A percentile compares a stretch with the other conserved stretches of the same genome.
Evolutionary conservation across 1,139 yeast genomes (phyloP).

Genomic region (Arxiozyma bovina): DNA sequence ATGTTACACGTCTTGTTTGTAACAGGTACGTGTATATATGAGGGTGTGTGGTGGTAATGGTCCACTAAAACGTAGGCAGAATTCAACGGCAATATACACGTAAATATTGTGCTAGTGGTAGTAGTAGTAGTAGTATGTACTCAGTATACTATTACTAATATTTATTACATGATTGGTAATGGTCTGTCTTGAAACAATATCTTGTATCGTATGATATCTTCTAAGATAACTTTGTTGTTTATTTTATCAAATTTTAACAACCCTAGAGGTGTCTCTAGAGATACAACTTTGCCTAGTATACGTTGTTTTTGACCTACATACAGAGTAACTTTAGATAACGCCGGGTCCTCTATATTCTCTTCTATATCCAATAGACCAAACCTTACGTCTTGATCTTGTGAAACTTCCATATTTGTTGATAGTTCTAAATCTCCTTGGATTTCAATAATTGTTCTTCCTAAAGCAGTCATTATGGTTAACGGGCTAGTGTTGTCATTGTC

Average conservation of each 20-base stretch:
- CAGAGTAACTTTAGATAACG: constrained; percentile 37
- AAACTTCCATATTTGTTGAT: constrained; percentile 35
- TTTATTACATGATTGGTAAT: constrained; percentile 55
- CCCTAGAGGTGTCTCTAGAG: constrained; percentile 54
- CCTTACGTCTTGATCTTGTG: constrained; percentile 33
- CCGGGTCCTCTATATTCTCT: constrained; percentile 24
- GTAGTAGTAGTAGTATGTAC: not conserved
- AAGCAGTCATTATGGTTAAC: constrained; percentile 34
- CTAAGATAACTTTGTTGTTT: constrained; percentile 35
- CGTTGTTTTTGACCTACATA: constrained; percentile 61
- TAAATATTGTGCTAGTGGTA: too few species aligned
- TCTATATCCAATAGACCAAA: constrained; percentile 55
- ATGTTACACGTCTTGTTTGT: too few species aligned
- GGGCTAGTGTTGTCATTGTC: constrained; percentile 9
- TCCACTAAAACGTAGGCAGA: too few species aligned
- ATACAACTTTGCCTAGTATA: constrained; percentile 48
- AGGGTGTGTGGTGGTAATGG: too few species aligned
- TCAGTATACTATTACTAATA: not conserved
- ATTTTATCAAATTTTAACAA: constrained; percentile 40
- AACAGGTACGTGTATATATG: too few species aligned
- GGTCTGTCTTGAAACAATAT: constrained; percentile 59
- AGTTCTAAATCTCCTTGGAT: constrained; percentile 63
- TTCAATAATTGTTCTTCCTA: constrained; percentile 53
- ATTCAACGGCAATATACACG: too few species aligned
- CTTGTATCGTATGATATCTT: constrained; percentile 52